A percentile compares a stretch with the other conserved stretches of the same genome.
Evolutionary conservation across 768 basidiomycete species (phyloP).

Genomic region (Butyriboletus loyo): DNA sequence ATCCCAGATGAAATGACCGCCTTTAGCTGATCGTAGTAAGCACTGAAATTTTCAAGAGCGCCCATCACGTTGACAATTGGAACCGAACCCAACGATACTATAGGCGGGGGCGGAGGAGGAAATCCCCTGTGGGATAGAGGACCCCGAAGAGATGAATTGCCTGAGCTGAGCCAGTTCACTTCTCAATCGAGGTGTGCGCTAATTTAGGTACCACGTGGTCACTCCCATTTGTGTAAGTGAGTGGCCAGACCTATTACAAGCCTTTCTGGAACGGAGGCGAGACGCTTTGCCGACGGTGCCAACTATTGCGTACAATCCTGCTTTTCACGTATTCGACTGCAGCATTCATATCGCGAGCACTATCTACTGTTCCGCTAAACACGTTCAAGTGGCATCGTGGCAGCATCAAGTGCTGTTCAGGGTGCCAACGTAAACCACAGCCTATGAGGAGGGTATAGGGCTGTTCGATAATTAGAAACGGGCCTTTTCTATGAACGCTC

Average conservation of each 20-base stretch:
- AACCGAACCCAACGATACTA: slow-evolving; percentile 16
- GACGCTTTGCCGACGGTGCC: slow-evolving; percentile 21
- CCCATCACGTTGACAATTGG: slow-evolving; percentile 18
- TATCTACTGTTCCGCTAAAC: slow-evolving; percentile 10
- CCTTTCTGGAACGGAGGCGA: slow-evolving; percentile 21
- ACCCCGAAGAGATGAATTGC: slow-evolving; percentile 23
- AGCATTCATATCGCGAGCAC: slow-evolving; percentile 21
- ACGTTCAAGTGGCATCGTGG: slow-evolving; percentile 25
- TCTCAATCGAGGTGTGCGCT: background rate
- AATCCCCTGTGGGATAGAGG: slow-evolving; percentile 5
- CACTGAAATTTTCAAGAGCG: slow-evolving; percentile 8
- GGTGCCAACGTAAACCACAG: slow-evolving; percentile 31
- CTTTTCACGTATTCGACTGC: slow-evolving; percentile 25
- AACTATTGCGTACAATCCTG: slow-evolving; percentile 19
- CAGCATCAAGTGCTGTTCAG: slow-evolving; percentile 22
- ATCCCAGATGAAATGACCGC: slow-evolving; percentile 12
- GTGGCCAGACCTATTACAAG: slow-evolving; percentile 1
- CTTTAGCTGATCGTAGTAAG: slow-evolving; percentile 2
- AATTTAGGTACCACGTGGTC: slow-evolving; percentile 18
- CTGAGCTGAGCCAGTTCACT: slow-evolving; percentile 22
- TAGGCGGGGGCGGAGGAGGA: slow-evolving; percentile 10
- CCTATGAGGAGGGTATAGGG: slow-evolving; percentile 21
- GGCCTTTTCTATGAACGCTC: slow-evolving; percentile 6
- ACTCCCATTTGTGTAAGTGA: slow-evolving; percentile 3
- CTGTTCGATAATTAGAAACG: slow-evolving; percentile 20